Percentiles rank a stretch among this genome's conserved stretches.
Evolutionary conservation across 257 asterid species (phyloP).

Genomic region (Fraxinus anomala): DNA sequence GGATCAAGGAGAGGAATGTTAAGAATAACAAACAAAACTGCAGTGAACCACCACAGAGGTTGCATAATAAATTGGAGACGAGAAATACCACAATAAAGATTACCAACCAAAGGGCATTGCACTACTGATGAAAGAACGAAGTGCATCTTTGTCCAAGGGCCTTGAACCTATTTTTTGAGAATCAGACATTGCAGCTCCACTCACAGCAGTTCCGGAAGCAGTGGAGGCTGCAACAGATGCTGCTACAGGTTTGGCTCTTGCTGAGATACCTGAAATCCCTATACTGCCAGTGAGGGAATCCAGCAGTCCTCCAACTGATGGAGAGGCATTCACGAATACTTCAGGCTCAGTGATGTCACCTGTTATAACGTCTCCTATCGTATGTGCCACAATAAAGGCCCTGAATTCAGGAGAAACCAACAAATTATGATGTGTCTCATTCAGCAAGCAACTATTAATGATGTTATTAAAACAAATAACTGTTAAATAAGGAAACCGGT

Average conservation of each 20-base stretch:
- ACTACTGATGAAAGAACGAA: conserved; percentile 75
- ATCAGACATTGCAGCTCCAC: conserved; percentile 71
- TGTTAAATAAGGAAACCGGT: conserved; percentile 18
- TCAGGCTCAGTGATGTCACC: conserved; percentile 89
- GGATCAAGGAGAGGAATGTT: conserved; percentile 24
- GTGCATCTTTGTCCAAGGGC: conserved; percentile 82
- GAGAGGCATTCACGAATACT: conserved; percentile 72
- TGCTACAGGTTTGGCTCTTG: conserved; percentile 83
- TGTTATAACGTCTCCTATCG: conserved; percentile 75
- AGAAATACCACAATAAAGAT: conserved; percentile 39
- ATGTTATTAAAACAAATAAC: conserved; percentile 15
- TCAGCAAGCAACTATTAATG: conserved; percentile 7
- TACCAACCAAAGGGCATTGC: conserved; percentile 98
- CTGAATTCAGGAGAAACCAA: conserved; percentile 42
- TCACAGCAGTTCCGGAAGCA: conserved; percentile 57
- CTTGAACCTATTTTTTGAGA: conserved; percentile 75
- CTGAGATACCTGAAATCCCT: conserved; percentile 77
- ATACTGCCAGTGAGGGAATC: conserved; percentile 96
- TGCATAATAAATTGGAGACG: conserved; percentile 12
- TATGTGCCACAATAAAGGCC: conserved; percentile 73
- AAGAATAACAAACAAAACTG: conserved; percentile 20
- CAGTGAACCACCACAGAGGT: conserved; percentile 14
- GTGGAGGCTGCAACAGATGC: conserved; percentile 82
- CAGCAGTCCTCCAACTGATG: conserved; percentile 90
- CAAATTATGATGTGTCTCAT: neutral